Evolutionary conservation across 2,329 filamentous ascomycete species (phyloP).

Genomic region (Mycosphaerella arachidis): DNA sequence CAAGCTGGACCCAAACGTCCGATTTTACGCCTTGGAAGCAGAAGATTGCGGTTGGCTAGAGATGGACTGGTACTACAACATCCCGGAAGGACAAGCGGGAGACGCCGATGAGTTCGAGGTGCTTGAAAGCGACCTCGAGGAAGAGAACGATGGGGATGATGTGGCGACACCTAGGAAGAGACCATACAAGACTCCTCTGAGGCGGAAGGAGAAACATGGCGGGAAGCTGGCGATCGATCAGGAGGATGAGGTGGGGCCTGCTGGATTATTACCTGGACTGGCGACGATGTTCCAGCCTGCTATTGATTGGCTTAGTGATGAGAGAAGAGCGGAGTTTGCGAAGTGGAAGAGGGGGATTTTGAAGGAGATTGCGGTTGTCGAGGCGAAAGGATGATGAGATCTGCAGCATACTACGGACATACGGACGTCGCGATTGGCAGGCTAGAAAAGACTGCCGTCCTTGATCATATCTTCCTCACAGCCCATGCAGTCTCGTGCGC

Average conservation of each 20-base stretch:
- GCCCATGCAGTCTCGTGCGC: no score
- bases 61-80: constrained; percentile 24
- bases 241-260: constrained; percentile 22
- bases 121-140: constrained; percentile 10
- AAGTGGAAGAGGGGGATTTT: constrained; percentile 62
- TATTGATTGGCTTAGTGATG: constrained; percentile 66
- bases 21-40: constrained; percentile 21
- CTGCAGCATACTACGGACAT: no score
- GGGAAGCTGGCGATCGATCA: constrained; percentile 14
- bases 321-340: constrained; percentile 56
- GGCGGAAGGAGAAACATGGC: constrained; percentile 33
- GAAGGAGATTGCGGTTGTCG: constrained; percentile 45
- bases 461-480: no score
- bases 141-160: constrained; percentile 4
- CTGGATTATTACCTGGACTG: constrained; percentile 42
- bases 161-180: constrained; percentile 14
- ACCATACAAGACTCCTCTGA: constrained; percentile 32
- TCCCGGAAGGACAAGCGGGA: constrained; percentile 39
- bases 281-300: constrained; percentile 71
- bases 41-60: constrained; percentile 23
- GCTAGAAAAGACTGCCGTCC: no score
- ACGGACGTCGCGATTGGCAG: no score
- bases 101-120: constrained; percentile 33
- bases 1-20: constrained; percentile 10
- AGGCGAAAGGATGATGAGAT: neutral